Percentiles rank a stretch among this genome's conserved stretches.
phyloP scores from a whole-genome alignment of 2,329 filamentous ascomycete species.

The Spiromastix sp. region DNA sequence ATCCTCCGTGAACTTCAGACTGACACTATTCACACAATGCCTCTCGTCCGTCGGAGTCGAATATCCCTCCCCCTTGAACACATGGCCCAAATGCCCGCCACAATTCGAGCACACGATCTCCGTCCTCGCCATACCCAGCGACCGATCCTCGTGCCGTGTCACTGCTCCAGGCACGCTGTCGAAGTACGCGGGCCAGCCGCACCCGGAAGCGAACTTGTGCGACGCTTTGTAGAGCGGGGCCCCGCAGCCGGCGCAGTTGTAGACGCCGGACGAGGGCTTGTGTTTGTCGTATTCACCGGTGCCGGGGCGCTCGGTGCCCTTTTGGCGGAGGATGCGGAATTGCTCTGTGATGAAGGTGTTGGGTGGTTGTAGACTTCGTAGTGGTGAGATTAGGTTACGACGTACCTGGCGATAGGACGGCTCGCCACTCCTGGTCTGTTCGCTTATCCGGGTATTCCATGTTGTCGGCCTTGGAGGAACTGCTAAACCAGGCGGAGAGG shows the following conservation, averaged over 20 bases:
- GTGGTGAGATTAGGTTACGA: constrained; percentile 9
- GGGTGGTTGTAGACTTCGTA: constrained; percentile 15
- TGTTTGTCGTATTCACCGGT: constrained; percentile 84
- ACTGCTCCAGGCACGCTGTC: constrained; percentile 90
- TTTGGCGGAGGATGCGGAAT: constrained; percentile 84
- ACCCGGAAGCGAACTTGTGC: constrained; percentile 94
- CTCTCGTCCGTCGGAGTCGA: constrained; percentile 83
- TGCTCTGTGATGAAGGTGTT: constrained; percentile 55
- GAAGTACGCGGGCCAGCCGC: constrained; percentile 97
- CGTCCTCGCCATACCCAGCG: constrained; percentile 72
- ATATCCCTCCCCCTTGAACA: constrained; percentile 83
- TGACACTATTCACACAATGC: constrained; percentile 93
- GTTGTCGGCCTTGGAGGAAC: constrained; percentile 41
- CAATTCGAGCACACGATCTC: constrained; percentile 95
- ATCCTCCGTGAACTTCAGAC: constrained; percentile 69
- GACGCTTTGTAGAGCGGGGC: constrained; percentile 83
- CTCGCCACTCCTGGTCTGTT: constrained; percentile 75
- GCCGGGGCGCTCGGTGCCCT: constrained; percentile 77
- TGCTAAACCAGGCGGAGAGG: constrained; percentile 62
- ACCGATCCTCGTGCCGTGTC: constrained; percentile 63
- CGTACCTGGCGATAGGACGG: constrained; percentile 63
- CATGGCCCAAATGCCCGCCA: constrained; percentile 82
- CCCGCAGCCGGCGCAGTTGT: constrained; percentile 77
- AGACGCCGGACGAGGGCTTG: constrained; percentile 63
- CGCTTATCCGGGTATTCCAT: constrained; percentile 54